Conservation (phyloP, 1,139 yeast species). For the Protomyces pachydermus region DNA sequence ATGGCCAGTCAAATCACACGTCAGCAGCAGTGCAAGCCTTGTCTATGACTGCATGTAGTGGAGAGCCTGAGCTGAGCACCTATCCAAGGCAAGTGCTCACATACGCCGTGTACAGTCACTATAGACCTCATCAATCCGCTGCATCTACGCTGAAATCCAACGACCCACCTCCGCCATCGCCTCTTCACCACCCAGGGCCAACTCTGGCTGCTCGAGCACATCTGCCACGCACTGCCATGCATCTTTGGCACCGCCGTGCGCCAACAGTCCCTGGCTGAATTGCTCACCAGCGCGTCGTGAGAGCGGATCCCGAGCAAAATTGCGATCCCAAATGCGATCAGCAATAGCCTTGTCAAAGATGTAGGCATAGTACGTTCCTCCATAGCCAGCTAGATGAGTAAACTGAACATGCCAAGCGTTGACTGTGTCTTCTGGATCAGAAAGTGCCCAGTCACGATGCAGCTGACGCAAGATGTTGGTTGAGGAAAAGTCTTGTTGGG, state of each 20-base stretch:
- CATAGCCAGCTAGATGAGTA: slow-evolving; percentile 89
- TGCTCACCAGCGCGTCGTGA: slow-evolving; percentile 67
- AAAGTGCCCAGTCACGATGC: slow-evolving; percentile 41
- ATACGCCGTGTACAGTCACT: no score
- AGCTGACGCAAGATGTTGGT: slow-evolving; percentile 59
- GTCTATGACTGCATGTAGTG: no score
- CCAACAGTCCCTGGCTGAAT: slow-evolving; percentile 63
- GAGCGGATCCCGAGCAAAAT: slow-evolving; percentile 59
- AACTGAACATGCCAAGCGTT: slow-evolving; percentile 83
- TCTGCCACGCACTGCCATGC: slow-evolving; percentile 86
- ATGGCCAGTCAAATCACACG: no score
- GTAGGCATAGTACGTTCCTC: slow-evolving; percentile 90
- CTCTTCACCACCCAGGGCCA: slow-evolving; percentile 53
- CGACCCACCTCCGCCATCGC: slow-evolving; percentile 66
- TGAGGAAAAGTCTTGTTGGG: slow-evolving; percentile 45
- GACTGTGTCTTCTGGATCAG: slow-evolving; percentile 39
- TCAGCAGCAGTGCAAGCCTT: no score
- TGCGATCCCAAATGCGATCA: slow-evolving; percentile 69
- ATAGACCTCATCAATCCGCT: not conserved
- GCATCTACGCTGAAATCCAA: slow-evolving; percentile 19
- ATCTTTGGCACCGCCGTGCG: slow-evolving; percentile 91
- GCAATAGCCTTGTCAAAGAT: slow-evolving; percentile 91
- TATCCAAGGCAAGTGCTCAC: no score
- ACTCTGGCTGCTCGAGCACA: slow-evolving; percentile 46
- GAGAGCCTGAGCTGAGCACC: no score